Percentiles rank a stretch among this genome's conserved stretches.
These are phyloP conservation scores for Aspergillus ruber DNA, from an alignment of 2,329 filamentous ascomycete species.

Conservation along the genomic window DNA sequence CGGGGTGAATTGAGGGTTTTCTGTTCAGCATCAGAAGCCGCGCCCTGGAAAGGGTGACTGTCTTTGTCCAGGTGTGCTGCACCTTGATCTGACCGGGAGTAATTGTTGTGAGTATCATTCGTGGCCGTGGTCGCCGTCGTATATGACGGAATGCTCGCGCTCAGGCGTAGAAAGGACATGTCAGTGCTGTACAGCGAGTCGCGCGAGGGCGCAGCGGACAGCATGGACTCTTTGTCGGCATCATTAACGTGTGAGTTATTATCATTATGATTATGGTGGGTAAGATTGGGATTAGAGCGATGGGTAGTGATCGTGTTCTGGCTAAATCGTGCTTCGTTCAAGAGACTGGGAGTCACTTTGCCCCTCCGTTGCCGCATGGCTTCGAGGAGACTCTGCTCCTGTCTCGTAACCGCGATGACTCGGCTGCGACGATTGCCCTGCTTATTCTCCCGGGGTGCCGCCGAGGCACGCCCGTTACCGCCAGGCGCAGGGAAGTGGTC, in stretches of 20 bases:
- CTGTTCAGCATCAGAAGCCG: conserved; percentile 29
- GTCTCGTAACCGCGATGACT: conserved; percentile 48
- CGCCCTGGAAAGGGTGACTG: conserved; percentile 20
- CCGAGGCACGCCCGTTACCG: conserved; percentile 3
- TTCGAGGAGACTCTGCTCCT: conserved; percentile 48
- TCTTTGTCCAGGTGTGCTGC: conserved; percentile 22
- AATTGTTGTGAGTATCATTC: no score
- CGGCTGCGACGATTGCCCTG: conserved; percentile 37
- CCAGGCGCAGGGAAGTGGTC: conserved; percentile 19
- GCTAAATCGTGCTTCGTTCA: conserved; percentile 15
- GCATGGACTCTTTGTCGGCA: conserved; percentile 22
- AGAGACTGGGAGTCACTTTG: conserved; percentile 39
- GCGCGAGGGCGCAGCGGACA: conserved; percentile 22
- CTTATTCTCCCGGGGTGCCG: conserved; percentile 15
- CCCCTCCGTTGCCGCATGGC: conserved; percentile 46
- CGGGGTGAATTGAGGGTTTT: conserved; percentile 27
- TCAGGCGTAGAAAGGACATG: conserved; percentile 36
- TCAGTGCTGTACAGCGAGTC: conserved; percentile 32
- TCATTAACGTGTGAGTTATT: conserved; percentile 7
- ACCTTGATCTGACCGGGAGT: conserved; percentile 18
- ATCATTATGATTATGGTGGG: background rate
- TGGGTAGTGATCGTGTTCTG: background rate
- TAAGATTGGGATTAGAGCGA: conserved; percentile 1
- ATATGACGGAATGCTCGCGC: conserved; percentile 24
- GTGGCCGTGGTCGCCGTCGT: conserved; percentile 1